Conservation (phyloP, 495 filamentous ascomycete genomes). For the Viridothelium virens region DNA sequence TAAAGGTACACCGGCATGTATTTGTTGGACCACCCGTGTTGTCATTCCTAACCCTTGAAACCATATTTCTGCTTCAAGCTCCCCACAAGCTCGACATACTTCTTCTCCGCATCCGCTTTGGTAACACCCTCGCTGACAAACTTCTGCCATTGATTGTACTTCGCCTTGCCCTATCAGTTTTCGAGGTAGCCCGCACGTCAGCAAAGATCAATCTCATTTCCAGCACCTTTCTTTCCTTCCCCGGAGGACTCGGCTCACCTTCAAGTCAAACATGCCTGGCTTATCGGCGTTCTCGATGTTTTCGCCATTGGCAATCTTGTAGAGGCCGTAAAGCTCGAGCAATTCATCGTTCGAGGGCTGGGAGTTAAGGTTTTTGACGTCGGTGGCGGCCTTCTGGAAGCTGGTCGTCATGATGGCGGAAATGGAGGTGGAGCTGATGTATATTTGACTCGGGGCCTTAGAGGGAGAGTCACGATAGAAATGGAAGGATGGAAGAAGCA, state of each 20-base stretch:
- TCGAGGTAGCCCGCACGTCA: not conserved
- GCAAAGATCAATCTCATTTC: not conserved
- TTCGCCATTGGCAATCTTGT: slow-evolving; percentile 50
- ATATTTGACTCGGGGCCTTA: not conserved
- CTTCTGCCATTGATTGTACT: slow-evolving; percentile 66
- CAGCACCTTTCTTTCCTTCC: too few relatives aligned
- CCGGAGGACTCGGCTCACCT: slow-evolving; percentile 35
- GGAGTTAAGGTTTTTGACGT: slow-evolving; percentile 53
- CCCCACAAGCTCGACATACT: slow-evolving; percentile 67
- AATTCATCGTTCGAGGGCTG: slow-evolving; percentile 48
- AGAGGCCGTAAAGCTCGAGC: slow-evolving; percentile 53
- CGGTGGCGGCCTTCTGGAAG: slow-evolving; percentile 55
- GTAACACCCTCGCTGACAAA: slow-evolving; percentile 50
- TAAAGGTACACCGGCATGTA: not conserved
- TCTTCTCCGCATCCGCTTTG: slow-evolving; percentile 57
- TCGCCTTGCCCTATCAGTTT: slow-evolving; percentile 59
- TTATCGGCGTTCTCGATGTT: slow-evolving; percentile 37
- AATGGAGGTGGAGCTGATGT: not conserved
- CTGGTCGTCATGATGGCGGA: slow-evolving; percentile 26
- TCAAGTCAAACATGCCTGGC: slow-evolving; percentile 47
- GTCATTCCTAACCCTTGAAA: slow-evolving; percentile 17
- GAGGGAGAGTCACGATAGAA: too few relatives aligned
- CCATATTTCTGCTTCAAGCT: slow-evolving; percentile 60
- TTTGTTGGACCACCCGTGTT: not conserved
- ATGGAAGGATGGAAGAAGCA: too few relatives aligned